Percentiles rank a stretch among this genome's conserved stretches.
Conservation (phyloP, 441 rosid genomes). For the Aleurites moluccanus region DNA sequence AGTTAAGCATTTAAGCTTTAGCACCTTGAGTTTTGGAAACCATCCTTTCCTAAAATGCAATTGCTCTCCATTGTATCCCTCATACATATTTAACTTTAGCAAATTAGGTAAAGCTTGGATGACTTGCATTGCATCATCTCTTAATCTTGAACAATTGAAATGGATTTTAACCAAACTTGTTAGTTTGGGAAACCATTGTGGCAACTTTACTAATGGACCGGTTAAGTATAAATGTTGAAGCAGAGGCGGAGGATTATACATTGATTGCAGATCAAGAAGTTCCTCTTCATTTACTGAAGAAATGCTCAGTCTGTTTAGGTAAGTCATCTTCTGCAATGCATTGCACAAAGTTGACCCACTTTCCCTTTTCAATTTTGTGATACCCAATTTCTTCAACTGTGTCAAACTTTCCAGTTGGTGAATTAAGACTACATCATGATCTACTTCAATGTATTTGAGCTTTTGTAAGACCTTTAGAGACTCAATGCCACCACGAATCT, state of each 20-base stretch:
- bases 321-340: slow-evolving; percentile 3
- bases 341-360: background rate
- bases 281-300: background rate
- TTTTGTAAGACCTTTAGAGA: background rate
- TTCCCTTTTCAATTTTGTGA: slow-evolving; percentile 12
- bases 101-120: slow-evolving; percentile 6
- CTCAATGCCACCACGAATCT: background rate
- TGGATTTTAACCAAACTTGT: background rate
- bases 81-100: background rate
- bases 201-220: background rate
- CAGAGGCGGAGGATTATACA: background rate
- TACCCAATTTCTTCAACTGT: background rate
- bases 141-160: background rate
- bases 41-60: slow-evolving; percentile 1
- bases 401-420: background rate
- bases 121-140: background rate
- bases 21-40: background rate
- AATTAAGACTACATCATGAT: background rate
- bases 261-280: slow-evolving; percentile 3
- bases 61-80: slow-evolving; percentile 9
- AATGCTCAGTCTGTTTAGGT: background rate
- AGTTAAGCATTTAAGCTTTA: background rate
- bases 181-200: background rate
- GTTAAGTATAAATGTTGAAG: background rate
- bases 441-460: background rate